phyloP scores from a whole-genome alignment of 306 rosid genomes.

The Rosa rugosa region DNA sequence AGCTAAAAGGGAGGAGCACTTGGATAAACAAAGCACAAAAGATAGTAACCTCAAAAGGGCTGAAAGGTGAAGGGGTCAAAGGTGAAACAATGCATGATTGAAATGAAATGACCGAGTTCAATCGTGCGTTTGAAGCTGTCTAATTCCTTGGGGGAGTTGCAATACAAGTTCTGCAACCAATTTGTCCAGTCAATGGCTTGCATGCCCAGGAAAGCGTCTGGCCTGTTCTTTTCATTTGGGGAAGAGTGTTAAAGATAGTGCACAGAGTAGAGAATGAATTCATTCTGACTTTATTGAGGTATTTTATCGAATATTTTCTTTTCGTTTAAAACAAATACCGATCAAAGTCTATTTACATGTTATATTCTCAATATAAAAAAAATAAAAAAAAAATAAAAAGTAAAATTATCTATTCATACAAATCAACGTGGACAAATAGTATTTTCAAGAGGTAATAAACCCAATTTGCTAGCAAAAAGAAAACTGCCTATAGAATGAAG shows the following conservation, averaged over 20 bases:
- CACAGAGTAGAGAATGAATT: neutral
- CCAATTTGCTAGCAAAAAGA: neutral
- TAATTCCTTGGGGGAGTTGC: slow-evolving; percentile 29
- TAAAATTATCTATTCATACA: neutral
- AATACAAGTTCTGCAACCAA: slow-evolving; percentile 46
- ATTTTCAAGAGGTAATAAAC: neutral
- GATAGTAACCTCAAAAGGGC: slow-evolving; percentile 73
- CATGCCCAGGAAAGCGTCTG: slow-evolving; percentile 47
- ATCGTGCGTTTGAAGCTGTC: slow-evolving; percentile 50
- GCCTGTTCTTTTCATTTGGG: slow-evolving; percentile 18
- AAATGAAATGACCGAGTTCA: slow-evolving; percentile 55
- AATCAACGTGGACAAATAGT: neutral
- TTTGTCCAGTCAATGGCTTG: slow-evolving; percentile 39
- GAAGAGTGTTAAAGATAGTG: neutral
- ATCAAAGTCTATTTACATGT: neutral
- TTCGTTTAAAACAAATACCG: neutral
- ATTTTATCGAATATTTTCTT: neutral
- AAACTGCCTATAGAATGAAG: neutral
- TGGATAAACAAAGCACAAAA: slow-evolving; percentile 21
- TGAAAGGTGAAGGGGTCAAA: slow-evolving; percentile 68
- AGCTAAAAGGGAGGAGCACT: slow-evolving; percentile 45
- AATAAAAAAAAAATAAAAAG: neutral
- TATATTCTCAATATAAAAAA: neutral
- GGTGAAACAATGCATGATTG: slow-evolving; percentile 40
- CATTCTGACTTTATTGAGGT: too few relatives aligned